These are phyloP conservation scores for Exophiala aquamarina DNA, from an alignment of 2,329 filamentous ascomycete genomes.

Conservation along the genomic window DNA sequence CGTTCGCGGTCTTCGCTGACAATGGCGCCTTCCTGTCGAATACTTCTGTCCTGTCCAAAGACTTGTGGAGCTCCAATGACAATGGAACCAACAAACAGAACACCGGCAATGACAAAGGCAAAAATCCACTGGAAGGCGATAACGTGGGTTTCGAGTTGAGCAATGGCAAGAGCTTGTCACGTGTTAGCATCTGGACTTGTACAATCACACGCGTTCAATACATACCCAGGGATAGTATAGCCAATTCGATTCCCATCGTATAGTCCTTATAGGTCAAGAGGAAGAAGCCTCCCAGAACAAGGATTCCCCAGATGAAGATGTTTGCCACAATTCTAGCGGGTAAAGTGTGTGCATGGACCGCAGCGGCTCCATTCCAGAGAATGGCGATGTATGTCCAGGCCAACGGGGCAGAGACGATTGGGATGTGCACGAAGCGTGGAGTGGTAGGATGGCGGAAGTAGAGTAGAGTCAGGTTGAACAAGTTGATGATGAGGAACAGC, in stretches of 20 bases:
- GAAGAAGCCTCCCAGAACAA: conserved; percentile 76
- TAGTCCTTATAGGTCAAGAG: conserved; percentile 71
- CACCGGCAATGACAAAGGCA: conserved; percentile 76
- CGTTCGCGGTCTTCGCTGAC: conserved; percentile 53
- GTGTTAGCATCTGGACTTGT: conserved; percentile 10
- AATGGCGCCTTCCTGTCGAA: conserved; percentile 45
- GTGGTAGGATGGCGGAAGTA: conserved; percentile 78
- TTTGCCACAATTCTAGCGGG: conserved; percentile 80
- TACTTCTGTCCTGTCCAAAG: conserved; percentile 58
- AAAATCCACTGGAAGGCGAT: conserved; percentile 92
- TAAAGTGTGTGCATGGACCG: conserved; percentile 67
- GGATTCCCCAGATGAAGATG: conserved; percentile 81
- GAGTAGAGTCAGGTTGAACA: conserved; percentile 73
- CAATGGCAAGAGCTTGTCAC: conserved; percentile 64
- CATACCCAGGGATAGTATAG: conserved; percentile 68
- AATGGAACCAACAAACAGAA: conserved; percentile 70
- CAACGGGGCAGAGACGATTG: conserved; percentile 73
- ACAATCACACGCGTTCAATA: conserved; percentile 5
- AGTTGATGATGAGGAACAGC: conserved; percentile 74
- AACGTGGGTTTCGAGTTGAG: conserved; percentile 70
- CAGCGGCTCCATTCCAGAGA: conserved; percentile 86
- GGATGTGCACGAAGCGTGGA: conserved; percentile 72
- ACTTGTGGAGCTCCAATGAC: conserved; percentile 64
- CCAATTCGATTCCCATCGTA: conserved; percentile 77
- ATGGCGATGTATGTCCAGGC: conserved; percentile 84